Evolutionary conservation across 208 protist species (phyloP).

Genomic region (Leishmania guyanensis): DNA sequence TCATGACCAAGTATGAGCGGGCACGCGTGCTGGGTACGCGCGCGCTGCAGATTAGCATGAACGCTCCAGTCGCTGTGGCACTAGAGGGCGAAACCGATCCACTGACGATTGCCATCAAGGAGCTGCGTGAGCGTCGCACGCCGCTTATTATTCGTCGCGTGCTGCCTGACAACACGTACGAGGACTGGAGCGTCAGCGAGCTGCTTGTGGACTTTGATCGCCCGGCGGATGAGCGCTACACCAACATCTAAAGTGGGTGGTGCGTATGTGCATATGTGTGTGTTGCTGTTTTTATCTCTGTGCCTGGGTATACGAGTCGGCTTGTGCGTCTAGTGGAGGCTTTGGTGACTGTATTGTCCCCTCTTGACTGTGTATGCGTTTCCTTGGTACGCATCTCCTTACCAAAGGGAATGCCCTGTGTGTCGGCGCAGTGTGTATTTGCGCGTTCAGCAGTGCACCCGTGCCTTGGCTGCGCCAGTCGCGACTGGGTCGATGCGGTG

Average conservation of each 20-base stretch:
- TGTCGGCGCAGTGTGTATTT: neutral
- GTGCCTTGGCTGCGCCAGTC: neutral
- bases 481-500: neutral
- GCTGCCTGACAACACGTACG: conserved; percentile 94
- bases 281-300: neutral
- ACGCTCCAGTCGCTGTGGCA: conserved; percentile 97
- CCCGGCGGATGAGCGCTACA: conserved; percentile 87
- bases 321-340: neutral
- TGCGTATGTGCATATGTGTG: neutral
- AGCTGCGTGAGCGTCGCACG: conserved; percentile 96
- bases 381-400: neutral
- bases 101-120: conserved; percentile 97
- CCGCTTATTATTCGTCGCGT: conserved; percentile 98
- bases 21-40: conserved; percentile 98
- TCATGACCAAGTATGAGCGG: conserved; percentile 99
- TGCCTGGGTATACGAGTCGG: neutral
- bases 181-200: conserved; percentile 90
- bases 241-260: conserved; percentile 47
- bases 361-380: neutral
- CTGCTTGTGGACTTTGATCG: conserved; percentile 89
- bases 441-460: neutral
- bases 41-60: conserved; percentile 99
- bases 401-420: neutral
- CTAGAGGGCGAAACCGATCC: conserved; percentile 98
- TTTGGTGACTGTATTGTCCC: neutral